phyloP scores from a whole-genome alignment of 2,329 filamentous ascomycete genomes.

The Colletotrichum caudatum region DNA sequence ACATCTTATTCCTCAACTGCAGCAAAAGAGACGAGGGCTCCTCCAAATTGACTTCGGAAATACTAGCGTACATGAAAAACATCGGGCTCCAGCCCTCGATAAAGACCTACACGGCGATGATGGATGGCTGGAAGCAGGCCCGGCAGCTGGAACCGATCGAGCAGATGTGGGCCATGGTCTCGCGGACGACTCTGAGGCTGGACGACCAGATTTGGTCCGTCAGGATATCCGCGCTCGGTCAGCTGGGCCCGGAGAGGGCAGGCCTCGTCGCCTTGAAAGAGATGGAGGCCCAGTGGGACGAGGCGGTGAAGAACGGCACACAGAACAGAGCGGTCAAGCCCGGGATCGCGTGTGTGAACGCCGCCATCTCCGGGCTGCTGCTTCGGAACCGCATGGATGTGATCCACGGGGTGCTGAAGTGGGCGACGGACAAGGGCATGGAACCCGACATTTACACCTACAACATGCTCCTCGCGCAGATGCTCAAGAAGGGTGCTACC shows the following conservation, averaged over 20 bases:
- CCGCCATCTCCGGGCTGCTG: constrained; percentile 74
- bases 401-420: constrained; percentile 68
- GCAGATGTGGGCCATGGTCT: constrained; percentile 75
- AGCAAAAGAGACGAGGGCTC: constrained; percentile 25
- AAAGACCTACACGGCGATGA: constrained; percentile 78
- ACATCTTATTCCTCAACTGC: constrained; percentile 56
- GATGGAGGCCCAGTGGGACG: constrained; percentile 72
- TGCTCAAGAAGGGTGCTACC: constrained; percentile 63
- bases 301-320: constrained; percentile 48
- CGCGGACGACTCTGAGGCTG: constrained; percentile 67
- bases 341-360: constrained; percentile 75
- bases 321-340: constrained; percentile 64
- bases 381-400: constrained; percentile 58
- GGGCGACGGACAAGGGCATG: constrained; percentile 68
- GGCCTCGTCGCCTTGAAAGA: constrained; percentile 75
- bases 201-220: constrained; percentile 78
- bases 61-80: constrained; percentile 57
- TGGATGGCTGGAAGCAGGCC: constrained; percentile 74
- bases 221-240: constrained; percentile 74
- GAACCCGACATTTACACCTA: constrained; percentile 70
- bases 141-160: constrained; percentile 71
- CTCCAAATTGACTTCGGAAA: constrained; percentile 37
- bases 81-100: constrained; percentile 69
- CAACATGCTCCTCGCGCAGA: constrained; percentile 75
- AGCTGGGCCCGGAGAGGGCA: constrained; percentile 62